phyloP scores from a whole-genome alignment of 768 basidiomycete genomes.

The Zangia roseola region DNA sequence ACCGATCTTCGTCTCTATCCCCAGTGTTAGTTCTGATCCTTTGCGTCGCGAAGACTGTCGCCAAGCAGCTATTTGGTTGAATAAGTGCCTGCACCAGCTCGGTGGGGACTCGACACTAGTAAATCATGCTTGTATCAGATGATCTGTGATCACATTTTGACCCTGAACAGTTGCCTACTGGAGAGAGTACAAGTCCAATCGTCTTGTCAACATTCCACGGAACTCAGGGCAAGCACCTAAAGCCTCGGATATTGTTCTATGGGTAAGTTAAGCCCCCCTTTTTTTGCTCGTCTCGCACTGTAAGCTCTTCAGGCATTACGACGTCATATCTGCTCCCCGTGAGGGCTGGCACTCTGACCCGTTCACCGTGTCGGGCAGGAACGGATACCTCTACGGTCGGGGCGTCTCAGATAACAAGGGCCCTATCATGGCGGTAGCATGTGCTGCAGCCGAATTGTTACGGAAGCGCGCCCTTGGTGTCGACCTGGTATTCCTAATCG shows the following conservation, averaged over 20 bases:
- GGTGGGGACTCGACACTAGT: conserved; percentile 83
- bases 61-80: conserved; percentile 91
- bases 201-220: conserved; percentile 88
- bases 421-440: conserved; percentile 87
- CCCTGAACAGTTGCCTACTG: conserved; percentile 62
- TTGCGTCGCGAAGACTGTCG: conserved; percentile 82
- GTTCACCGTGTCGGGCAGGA: conserved; percentile 75
- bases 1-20: conserved; percentile 83
- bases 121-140: conserved; percentile 17
- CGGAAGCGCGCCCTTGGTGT: conserved; percentile 70
- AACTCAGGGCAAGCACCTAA: conserved; percentile 51
- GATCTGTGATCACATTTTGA: not conserved
- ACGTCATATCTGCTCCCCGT: conserved; percentile 82
- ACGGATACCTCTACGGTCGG: conserved; percentile 88
- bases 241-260: conserved; percentile 85
- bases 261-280: conserved; percentile 47
- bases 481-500: conserved; percentile 88
- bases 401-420: conserved; percentile 97
- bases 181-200: conserved; percentile 78
- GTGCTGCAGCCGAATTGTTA: conserved; percentile 82
- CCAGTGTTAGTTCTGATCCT: conserved; percentile 74
- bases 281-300: not conserved
- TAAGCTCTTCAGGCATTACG: conserved; percentile 71
- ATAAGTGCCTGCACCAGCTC: conserved; percentile 82
- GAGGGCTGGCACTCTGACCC: conserved; percentile 83